These are phyloP conservation scores for Isabelozyma gotoi DNA, from an alignment of 805 yeast genomes.

Conservation along the genomic window DNA sequence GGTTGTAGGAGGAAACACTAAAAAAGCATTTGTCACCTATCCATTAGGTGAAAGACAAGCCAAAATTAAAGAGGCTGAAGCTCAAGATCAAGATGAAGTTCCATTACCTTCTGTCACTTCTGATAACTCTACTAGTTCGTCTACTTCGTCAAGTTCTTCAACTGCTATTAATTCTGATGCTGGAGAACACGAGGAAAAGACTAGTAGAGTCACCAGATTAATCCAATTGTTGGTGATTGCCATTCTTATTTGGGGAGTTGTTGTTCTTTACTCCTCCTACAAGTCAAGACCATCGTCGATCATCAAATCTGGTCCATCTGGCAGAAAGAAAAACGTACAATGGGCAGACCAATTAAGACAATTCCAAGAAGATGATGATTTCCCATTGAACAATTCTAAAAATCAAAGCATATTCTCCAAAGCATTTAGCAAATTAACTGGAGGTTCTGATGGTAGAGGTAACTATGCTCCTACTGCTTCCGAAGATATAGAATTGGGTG, in stretches of 20 bases:
- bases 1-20: slow-evolving; percentile 4
- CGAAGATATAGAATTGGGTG: slow-evolving; percentile 47
- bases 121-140: slow-evolving; percentile 2
- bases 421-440: slow-evolving; percentile 31
- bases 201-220: slow-evolving; percentile 31
- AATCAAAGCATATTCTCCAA: slow-evolving; percentile 38
- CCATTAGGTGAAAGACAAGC: slow-evolving; percentile 25
- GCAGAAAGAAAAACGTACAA: slow-evolving; percentile 44
- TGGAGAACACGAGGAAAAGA: slow-evolving; percentile 1
- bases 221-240: slow-evolving; percentile 40
- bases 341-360: slow-evolving; percentile 46
- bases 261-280: slow-evolving; percentile 36
- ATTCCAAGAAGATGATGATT: slow-evolving; percentile 30
- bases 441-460: slow-evolving; percentile 18
- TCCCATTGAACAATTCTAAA: slow-evolving; percentile 14
- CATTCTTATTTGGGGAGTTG: slow-evolving; percentile 41
- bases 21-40: slow-evolving; percentile 24
- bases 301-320: slow-evolving; percentile 32
- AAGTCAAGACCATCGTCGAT: slow-evolving; percentile 41
- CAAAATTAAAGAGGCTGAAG: slow-evolving; percentile 1
- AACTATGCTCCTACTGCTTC: slow-evolving; percentile 23
- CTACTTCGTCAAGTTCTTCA: background rate
- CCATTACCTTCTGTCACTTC: background rate
- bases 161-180: slow-evolving; percentile 3
- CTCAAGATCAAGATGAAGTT: background rate